Base-by-base conservation (phyloP, 164 flowering plant species). In the Stephania japonica region DNA sequence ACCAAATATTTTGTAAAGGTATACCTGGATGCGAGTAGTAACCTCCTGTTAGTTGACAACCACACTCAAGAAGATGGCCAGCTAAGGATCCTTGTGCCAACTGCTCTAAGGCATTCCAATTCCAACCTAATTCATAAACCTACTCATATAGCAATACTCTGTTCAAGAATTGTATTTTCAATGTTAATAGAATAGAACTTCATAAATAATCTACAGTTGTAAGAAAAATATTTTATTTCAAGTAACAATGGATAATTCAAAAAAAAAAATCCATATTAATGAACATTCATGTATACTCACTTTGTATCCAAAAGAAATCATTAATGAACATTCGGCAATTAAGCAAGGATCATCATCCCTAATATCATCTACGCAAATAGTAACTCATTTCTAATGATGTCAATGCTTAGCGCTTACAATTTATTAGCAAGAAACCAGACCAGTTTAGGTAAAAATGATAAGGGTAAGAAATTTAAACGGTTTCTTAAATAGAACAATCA, bases 41-140 rank as follows among this genome's bases (percentile, higher is more conserved):
- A 50, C 99, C 99, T 69, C 99, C 99, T 24, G 99, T 95, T 65
- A 95, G 96, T 82, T 95, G 99, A 81, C 98, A 93, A 66, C 99
- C 99, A 82, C 99, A 95, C 83, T 95, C 99, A 68, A 95, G 83
- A 80, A 95, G 94, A 77, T 93, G 99, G 65, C 96, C 98, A 69
- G 98, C 98, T 66, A 95, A 81, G 64, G 91, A 76, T 27, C 99
- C 98, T 78, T 91, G 97, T 24, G 99, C 97, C 49, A 95, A 84
- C 67, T 76, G 83, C 62, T 85, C 68, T 11, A 85, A 85, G 75
- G 90, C 92, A 83, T 91, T 82, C 99, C 98, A 95, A 64, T 95
- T 89, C 99, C 99, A 95, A 27, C 99, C 99, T 44, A 95, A 80
- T 82, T 95, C 99, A 82, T 88, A 95, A 62, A 91, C 85, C 99